Conservation (phyloP, 805 yeast genomes). For the Yarrowia sp. region DNA sequence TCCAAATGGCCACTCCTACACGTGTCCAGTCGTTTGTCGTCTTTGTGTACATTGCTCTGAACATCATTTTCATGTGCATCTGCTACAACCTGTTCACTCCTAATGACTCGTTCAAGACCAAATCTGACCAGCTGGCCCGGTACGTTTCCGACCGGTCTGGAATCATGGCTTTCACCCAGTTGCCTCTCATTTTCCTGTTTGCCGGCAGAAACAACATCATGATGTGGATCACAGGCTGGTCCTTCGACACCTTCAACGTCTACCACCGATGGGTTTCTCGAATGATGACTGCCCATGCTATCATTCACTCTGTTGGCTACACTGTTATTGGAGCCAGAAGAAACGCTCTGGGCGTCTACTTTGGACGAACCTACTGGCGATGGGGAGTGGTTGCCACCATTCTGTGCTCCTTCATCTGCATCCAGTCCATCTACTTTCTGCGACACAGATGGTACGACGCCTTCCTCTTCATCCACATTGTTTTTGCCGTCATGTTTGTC, state of each 20-base stretch:
- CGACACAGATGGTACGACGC: conserved; percentile 57
- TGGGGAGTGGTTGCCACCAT: conserved; percentile 46
- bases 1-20: conserved; percentile 40
- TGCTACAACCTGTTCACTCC: conserved; percentile 30
- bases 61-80: conserved; percentile 31
- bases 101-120: conserved; percentile 31
- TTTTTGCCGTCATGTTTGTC: conserved; percentile 52
- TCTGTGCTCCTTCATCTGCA: conserved; percentile 44
- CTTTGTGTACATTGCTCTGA: conserved; percentile 37
- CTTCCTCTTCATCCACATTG: conserved; percentile 57
- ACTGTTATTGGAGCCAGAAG: conserved; percentile 24
- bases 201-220: conserved; percentile 73
- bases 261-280: conserved; percentile 48
- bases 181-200: conserved; percentile 39
- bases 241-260: conserved; percentile 56
- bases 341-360: conserved; percentile 3
- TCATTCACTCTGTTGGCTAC: conserved; percentile 32
- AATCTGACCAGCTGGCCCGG: conserved; percentile 29
- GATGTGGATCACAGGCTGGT: conserved; percentile 57
- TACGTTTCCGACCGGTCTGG: conserved; percentile 32
- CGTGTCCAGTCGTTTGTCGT: conserved; percentile 44
- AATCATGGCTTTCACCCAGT: conserved; percentile 31
- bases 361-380: conserved; percentile 5
- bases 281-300: conserved; percentile 29
- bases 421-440: conserved; percentile 50